A percentile compares a stretch with the other conserved stretches of the same genome.
These are phyloP conservation scores for Punctularia strigosozonata DNA, from an alignment of 768 basidiomycete genomes.

Conservation along the genomic window DNA sequence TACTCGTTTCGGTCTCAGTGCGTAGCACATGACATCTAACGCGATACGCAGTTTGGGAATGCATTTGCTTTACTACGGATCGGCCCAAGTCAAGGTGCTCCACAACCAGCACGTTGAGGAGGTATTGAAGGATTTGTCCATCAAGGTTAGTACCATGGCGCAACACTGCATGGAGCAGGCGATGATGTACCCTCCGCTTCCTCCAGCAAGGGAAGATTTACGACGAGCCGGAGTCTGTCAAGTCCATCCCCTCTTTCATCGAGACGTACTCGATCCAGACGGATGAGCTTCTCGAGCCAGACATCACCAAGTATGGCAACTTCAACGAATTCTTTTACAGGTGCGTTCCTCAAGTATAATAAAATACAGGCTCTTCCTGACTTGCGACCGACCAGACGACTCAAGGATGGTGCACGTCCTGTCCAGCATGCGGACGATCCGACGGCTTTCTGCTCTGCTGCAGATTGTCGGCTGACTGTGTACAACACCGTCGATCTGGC, in stretches of 20 bases:
- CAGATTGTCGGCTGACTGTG: slow-evolving; percentile 67
- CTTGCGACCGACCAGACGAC: slow-evolving; percentile 26
- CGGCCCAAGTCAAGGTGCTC: slow-evolving; percentile 34
- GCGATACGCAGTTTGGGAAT: slow-evolving; percentile 39
- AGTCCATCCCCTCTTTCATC: slow-evolving; percentile 45
- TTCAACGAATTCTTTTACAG: slow-evolving; percentile 78
- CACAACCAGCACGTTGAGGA: slow-evolving; percentile 35
- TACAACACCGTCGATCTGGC: slow-evolving; percentile 48
- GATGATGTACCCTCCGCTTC: neutral
- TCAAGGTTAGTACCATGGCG: slow-evolving; percentile 26
- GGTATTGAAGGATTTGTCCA: slow-evolving; percentile 40
- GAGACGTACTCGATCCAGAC: slow-evolving; percentile 40
- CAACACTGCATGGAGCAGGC: neutral
- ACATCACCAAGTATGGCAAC: slow-evolving; percentile 46
- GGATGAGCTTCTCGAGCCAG: slow-evolving; percentile 51
- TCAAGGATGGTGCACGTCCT: slow-evolving; percentile 49
- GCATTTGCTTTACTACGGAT: slow-evolving; percentile 64
- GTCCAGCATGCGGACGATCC: slow-evolving; percentile 43
- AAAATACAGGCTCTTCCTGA: neutral
- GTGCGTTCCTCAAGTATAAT: slow-evolving; percentile 10
- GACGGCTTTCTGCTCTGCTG: slow-evolving; percentile 44
- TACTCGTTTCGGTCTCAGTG: neutral
- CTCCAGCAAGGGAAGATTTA: slow-evolving; percentile 43
- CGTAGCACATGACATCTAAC: too few species aligned
- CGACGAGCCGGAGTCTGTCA: slow-evolving; percentile 37